phyloP scores from a whole-genome alignment of 768 basidiomycete genomes.

The Agaricus subrufescens region DNA sequence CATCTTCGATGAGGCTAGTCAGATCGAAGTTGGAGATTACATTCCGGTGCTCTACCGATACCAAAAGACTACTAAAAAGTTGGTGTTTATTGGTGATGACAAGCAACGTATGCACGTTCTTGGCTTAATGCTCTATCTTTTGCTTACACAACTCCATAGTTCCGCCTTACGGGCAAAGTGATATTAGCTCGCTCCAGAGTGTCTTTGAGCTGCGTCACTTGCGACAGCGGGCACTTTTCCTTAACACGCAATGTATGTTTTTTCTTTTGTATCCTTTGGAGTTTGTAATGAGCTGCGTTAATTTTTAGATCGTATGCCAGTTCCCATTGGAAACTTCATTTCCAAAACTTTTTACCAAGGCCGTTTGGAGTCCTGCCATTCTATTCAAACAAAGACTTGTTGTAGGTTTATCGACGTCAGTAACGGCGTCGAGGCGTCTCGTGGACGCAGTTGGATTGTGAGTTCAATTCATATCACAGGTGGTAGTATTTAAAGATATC shows the following conservation, averaged over 20 bases:
- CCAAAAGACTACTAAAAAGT: slow-evolving; percentile 31
- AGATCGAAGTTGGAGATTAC: slow-evolving; percentile 48
- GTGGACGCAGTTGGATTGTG: slow-evolving; percentile 35
- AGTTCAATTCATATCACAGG: not conserved
- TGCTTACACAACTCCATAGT: slow-evolving; percentile 32
- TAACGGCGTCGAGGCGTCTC: slow-evolving; percentile 24
- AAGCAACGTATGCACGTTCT: slow-evolving; percentile 32
- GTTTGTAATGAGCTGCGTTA: not conserved
- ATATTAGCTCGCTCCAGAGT: slow-evolving; percentile 46
- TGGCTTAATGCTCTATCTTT: not conserved
- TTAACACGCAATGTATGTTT: slow-evolving; percentile 58
- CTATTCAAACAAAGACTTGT: slow-evolving; percentile 26
- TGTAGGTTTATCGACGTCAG: slow-evolving; percentile 57
- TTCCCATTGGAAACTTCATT: slow-evolving; percentile 57
- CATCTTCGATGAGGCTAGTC: slow-evolving; percentile 52
- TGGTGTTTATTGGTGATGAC: slow-evolving; percentile 49
- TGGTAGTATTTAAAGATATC: not conserved
- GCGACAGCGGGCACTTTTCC: slow-evolving; percentile 32
- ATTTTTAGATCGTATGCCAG: slow-evolving; percentile 55
- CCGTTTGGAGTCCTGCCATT: slow-evolving; percentile 44
- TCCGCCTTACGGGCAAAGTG: slow-evolving; percentile 57
- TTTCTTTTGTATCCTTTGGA: not conserved
- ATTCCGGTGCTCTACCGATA: slow-evolving; percentile 33
- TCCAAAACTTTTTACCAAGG: slow-evolving; percentile 52
- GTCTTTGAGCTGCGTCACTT: slow-evolving; percentile 61